phyloP scores from a whole-genome alignment of 352 stramenopile species.

The Nothophytophthora sp. region DNA sequence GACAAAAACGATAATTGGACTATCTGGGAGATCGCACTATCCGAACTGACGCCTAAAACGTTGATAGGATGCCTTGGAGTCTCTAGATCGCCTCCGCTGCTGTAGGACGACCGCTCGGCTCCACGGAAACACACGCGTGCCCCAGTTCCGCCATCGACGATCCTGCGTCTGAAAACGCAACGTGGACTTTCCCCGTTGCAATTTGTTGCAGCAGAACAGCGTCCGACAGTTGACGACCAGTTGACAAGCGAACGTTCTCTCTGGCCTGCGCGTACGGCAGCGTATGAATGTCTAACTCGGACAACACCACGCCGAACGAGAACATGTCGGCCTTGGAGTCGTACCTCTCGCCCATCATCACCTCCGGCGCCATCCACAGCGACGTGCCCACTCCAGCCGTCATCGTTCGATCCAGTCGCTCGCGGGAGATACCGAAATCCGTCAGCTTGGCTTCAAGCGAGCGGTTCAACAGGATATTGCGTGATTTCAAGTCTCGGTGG shows the following conservation, averaged over 20 bases:
- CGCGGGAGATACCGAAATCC: conserved; percentile 33
- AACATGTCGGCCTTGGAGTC: conserved; percentile 40
- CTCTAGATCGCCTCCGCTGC: conserved; percentile 12
- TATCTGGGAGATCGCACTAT: conserved; percentile 7
- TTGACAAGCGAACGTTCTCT: conserved; percentile 14
- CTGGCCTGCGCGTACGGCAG: conserved; percentile 29
- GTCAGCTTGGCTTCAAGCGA: conserved; percentile 27
- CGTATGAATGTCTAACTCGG: conserved; percentile 28
- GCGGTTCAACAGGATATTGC: conserved; percentile 31
- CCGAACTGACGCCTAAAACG: neutral
- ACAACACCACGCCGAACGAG: conserved; percentile 40
- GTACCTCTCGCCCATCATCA: conserved; percentile 33
- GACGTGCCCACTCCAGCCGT: conserved; percentile 28
- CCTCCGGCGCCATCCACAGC: conserved; percentile 75
- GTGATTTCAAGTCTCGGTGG: conserved; percentile 34
- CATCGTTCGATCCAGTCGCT: conserved; percentile 29
- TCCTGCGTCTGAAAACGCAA: conserved; percentile 20
- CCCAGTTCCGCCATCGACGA: conserved; percentile 24
- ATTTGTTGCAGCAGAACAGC: conserved; percentile 39
- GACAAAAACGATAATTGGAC: neutral
- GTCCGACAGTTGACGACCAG: conserved; percentile 15
- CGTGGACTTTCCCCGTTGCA: conserved; percentile 28
- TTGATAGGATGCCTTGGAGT: conserved; percentile 21
- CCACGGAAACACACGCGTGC: conserved; percentile 28
- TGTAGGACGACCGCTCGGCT: conserved; percentile 18